These are phyloP conservation scores for Linum trigynum DNA, from an alignment of 345 rosid species.

Conservation along the genomic window DNA sequence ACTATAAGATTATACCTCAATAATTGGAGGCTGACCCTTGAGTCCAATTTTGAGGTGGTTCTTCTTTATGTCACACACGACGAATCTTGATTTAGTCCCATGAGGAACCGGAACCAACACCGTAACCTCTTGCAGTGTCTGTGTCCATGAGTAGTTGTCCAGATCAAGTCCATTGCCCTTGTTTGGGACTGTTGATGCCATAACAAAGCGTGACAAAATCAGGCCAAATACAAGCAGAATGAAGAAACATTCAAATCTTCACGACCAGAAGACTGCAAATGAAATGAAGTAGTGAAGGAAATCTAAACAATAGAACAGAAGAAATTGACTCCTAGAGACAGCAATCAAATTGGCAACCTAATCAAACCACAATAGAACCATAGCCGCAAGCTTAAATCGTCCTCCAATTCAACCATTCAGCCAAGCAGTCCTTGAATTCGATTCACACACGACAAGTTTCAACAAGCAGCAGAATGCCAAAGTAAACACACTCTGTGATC, in stretches of 20 bases:
- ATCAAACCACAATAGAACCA: background rate
- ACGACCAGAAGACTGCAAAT: background rate
- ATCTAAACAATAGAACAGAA: background rate
- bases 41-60: conserved; percentile 77
- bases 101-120: conserved; percentile 58
- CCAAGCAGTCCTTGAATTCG: background rate
- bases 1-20: conserved; percentile 48
- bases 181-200: conserved; percentile 56
- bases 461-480: background rate
- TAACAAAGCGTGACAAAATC: background rate
- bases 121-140: conserved; percentile 73
- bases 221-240: background rate
- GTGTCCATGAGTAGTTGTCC: conserved; percentile 85
- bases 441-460: background rate
- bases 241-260: background rate
- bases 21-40: conserved; percentile 69
- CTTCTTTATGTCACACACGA: conserved; percentile 73
- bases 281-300: background rate
- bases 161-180: conserved; percentile 84
- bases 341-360: background rate
- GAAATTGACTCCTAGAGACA: background rate
- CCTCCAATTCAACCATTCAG: background rate
- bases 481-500: background rate
- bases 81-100: conserved; percentile 67
- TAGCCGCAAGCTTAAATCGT: background rate